These are phyloP conservation scores for Daldinia vernicosa DNA, from an alignment of 495 filamentous ascomycete genomes.

Conservation along the genomic window DNA sequence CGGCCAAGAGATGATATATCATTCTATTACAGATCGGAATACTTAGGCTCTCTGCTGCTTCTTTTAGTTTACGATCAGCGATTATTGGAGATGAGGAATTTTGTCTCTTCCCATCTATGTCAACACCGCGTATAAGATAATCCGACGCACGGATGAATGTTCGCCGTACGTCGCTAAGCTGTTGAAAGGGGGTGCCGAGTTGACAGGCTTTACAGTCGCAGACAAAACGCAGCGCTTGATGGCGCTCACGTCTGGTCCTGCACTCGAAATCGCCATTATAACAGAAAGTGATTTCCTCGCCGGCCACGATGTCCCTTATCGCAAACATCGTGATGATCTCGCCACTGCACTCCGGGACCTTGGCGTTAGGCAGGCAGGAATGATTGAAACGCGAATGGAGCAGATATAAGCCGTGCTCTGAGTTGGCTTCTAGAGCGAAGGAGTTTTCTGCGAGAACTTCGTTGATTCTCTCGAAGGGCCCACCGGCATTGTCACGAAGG, in stretches of 20 bases:
- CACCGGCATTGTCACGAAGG: not conserved
- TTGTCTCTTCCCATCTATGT: not conserved
- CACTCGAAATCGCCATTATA: not conserved
- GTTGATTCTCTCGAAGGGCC: not conserved
- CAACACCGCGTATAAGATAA: not conserved
- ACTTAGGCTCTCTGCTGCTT: not conserved
- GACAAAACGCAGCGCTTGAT: not conserved
- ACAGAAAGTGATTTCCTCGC: conserved; percentile 3
- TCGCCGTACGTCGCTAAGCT: not conserved
- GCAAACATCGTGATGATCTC: not conserved
- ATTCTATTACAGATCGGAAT: not conserved
- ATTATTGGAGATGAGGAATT: not conserved
- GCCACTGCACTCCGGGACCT: not conserved
- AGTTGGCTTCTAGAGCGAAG: not conserved
- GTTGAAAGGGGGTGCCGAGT: not conserved
- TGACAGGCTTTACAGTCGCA: conserved; percentile 5
- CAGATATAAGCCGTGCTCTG: not conserved
- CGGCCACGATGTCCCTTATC: not conserved
- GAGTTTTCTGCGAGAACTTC: not conserved
- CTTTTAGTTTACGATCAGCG: not conserved
- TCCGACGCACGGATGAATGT: not conserved
- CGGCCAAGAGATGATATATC: not conserved
- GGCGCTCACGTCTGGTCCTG: not conserved
- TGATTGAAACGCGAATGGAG: conserved; percentile 7
- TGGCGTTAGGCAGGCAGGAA: conserved; percentile 3